A percentile compares a stretch with the other conserved stretches of the same genome.
These are phyloP conservation scores for Eremothecium sinecaudum DNA, from an alignment of 1,139 yeast species.

Conservation along the genomic window DNA sequence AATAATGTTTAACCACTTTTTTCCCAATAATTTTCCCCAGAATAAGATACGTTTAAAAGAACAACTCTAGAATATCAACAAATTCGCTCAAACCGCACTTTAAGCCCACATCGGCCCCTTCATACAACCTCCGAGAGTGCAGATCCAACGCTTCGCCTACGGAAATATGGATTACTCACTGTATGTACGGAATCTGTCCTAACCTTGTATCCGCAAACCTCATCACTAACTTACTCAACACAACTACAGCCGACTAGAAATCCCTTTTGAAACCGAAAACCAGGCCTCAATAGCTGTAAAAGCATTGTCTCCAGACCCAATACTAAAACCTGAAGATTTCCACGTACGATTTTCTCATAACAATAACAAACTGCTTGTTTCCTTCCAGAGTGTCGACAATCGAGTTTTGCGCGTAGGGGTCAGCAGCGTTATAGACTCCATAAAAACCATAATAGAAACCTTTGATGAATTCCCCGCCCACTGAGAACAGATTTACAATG, in stretches of 20 bases:
- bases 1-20: no score
- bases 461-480: constrained; percentile 61
- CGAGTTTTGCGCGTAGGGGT: constrained; percentile 62
- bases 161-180: constrained; percentile 9
- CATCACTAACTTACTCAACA: no score
- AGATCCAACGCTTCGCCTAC: no score
- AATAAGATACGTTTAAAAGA: no score
- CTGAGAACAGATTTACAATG: no score
- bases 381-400: constrained; percentile 50
- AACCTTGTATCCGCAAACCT: no score
- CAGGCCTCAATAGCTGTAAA: constrained; percentile 58
- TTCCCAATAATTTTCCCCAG: no score
- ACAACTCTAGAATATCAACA: no score
- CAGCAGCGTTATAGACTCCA: constrained; percentile 54
- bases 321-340: constrained; percentile 54
- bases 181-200: constrained; percentile 14
- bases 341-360: constrained; percentile 36
- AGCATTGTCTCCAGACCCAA: constrained; percentile 68
- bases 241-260: constrained; percentile 34
- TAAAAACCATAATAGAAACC: constrained; percentile 61
- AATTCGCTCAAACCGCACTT: no score
- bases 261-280: constrained; percentile 52
- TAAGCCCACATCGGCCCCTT: no score
- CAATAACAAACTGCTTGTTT: constrained; percentile 32
- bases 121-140: no score